phyloP scores from a whole-genome alignment of 352 stramenopile genomes.

The Phytophthora pini region DNA sequence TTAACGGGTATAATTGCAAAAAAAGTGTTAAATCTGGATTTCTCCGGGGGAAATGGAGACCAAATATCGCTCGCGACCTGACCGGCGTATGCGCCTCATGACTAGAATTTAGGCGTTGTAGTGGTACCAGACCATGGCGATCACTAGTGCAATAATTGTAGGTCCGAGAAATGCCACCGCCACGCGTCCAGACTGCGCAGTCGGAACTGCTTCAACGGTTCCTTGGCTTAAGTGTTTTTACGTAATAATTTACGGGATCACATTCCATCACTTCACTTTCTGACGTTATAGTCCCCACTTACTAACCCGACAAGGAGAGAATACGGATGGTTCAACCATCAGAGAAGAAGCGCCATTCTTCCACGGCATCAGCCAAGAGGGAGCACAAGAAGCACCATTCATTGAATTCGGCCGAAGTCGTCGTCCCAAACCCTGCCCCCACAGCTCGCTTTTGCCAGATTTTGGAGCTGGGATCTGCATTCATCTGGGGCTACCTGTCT shows the following conservation, averaged over 20 bases:
- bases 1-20: constrained; percentile 10
- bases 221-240: background rate
- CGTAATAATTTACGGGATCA: too few relatives aligned
- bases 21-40: constrained; percentile 14
- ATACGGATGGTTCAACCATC: too few relatives aligned
- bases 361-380: too few relatives aligned
- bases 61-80: background rate
- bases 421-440: too few relatives aligned
- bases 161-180: constrained; percentile 55
- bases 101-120: constrained; percentile 32
- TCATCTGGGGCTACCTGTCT: constrained; percentile 3
- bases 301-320: too few relatives aligned
- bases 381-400: too few relatives aligned
- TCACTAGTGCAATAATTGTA: constrained; percentile 51
- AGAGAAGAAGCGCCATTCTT: too few relatives aligned
- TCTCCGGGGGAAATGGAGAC: background rate
- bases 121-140: constrained; percentile 55
- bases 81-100: background rate
- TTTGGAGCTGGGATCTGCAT: background rate
- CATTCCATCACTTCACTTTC: too few relatives aligned
- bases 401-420: too few relatives aligned
- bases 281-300: too few relatives aligned
- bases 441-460: too few relatives aligned
- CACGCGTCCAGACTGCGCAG: constrained; percentile 35
- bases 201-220: constrained; percentile 6